Conservation (phyloP, 2,329 filamentous ascomycete genomes). For the Diaporthe capsici region DNA sequence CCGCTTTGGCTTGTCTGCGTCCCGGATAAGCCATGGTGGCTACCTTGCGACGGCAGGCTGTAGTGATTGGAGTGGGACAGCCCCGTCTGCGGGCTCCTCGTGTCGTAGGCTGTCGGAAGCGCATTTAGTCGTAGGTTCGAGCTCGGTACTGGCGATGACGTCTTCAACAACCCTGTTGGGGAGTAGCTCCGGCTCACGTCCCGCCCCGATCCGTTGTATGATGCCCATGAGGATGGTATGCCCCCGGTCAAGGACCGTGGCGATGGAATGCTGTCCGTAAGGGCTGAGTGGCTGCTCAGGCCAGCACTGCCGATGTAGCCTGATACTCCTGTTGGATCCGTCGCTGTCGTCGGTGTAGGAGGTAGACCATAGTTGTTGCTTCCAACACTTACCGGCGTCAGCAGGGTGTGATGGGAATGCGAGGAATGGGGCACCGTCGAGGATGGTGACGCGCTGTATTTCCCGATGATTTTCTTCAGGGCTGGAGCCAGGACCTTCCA, state of each 20-base stretch:
- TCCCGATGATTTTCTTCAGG: slow-evolving; percentile 97
- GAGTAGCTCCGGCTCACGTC: slow-evolving; percentile 39
- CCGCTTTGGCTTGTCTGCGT: slow-evolving; percentile 35
- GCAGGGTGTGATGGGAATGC: slow-evolving; percentile 50
- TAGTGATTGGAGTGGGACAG: slow-evolving; percentile 37
- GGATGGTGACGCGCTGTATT: slow-evolving; percentile 76
- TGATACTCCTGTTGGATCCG: slow-evolving; percentile 55
- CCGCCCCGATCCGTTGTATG: slow-evolving; percentile 34
- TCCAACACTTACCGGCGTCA: slow-evolving; percentile 55
- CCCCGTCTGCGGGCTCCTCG: slow-evolving; percentile 34
- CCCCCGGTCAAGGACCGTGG: slow-evolving; percentile 40
- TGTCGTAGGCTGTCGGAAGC: slow-evolving; percentile 40
- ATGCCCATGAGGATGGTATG: slow-evolving; percentile 40
- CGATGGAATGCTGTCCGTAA: slow-evolving; percentile 47
- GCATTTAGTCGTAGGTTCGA: slow-evolving; percentile 39
- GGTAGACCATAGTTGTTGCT: slow-evolving; percentile 60
- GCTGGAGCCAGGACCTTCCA: slow-evolving; percentile 92
- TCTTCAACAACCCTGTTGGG: slow-evolving; percentile 39
- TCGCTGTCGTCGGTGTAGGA: slow-evolving; percentile 59
- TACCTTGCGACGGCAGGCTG: slow-evolving; percentile 35
- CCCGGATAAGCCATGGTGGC: slow-evolving; percentile 37
- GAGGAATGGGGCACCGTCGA: slow-evolving; percentile 43
- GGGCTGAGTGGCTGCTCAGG: slow-evolving; percentile 62
- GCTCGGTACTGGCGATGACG: slow-evolving; percentile 38
- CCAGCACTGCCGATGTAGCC: slow-evolving; percentile 55